Conservation (phyloP, 345 rosid species). For the Gossypium longicalyx region DNA sequence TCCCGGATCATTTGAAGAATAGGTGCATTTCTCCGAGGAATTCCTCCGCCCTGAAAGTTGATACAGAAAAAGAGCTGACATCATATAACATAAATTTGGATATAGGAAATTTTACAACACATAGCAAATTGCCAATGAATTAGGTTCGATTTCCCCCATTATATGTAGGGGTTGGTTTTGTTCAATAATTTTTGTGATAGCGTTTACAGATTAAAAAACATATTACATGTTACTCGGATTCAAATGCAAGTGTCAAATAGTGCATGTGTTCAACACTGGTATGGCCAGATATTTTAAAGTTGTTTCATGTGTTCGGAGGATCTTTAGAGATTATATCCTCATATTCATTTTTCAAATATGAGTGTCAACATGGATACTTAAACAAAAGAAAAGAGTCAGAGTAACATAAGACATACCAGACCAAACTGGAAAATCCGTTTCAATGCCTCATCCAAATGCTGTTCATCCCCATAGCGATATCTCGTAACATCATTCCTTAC, state of each 20-base stretch:
- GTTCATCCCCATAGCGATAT: conserved; percentile 94
- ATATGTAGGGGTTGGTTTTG: not conserved
- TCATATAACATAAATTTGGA: not conserved
- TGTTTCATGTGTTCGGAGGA: not conserved
- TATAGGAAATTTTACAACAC: not conserved
- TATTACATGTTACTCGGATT: conserved; percentile 29
- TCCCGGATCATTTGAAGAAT: conserved; percentile 68
- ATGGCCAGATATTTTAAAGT: not conserved
- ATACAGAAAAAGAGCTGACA: conserved; percentile 4
- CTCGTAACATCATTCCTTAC: conserved; percentile 85
- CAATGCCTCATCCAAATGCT: conserved; percentile 90
- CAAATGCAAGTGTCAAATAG: not conserved
- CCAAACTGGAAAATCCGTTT: conserved; percentile 90
- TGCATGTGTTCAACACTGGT: not conserved
- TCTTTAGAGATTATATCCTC: not conserved
- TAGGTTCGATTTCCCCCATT: not conserved
- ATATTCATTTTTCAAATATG: not conserved
- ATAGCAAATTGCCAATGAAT: not conserved
- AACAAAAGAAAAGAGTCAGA: not conserved
- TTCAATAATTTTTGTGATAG: not conserved
- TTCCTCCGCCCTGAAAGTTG: conserved; percentile 72
- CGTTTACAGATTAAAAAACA: conserved; percentile 13
- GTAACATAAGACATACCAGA: conserved; percentile 44
- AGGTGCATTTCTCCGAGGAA: conserved; percentile 89
- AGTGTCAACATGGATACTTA: not conserved